Percentiles rank a stretch among this genome's conserved stretches.
Conservation (phyloP, 139 green algal genomes). For the Chlamydomonas sp. region DNA sequence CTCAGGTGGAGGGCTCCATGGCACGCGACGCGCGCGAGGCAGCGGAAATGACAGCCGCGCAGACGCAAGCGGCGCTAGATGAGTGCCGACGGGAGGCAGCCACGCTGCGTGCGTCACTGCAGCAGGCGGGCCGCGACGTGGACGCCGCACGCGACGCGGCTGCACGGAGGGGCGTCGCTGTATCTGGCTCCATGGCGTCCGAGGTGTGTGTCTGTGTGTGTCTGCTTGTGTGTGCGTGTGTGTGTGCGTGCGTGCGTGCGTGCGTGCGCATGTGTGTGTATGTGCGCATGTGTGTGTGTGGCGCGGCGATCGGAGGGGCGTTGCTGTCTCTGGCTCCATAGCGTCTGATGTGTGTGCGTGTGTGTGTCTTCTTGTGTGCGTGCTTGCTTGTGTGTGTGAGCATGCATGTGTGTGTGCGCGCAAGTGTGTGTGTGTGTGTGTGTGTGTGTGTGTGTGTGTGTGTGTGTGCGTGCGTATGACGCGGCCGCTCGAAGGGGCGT, state of each 20-base stretch:
- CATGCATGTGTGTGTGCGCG: too few species aligned
- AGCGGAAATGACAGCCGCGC: constrained; percentile 26
- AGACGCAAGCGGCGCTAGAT: constrained; percentile 27
- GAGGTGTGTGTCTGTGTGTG: too few species aligned
- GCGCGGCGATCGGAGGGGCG: not conserved
- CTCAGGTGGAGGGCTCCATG: not conserved
- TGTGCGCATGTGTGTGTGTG: too few species aligned
- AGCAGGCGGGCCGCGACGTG: constrained; percentile 13
- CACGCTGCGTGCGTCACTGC: not conserved
- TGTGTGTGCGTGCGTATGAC: too few species aligned
- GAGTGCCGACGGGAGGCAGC: constrained; percentile 17
- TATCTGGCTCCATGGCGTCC: not conserved
- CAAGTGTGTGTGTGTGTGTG: too few species aligned
- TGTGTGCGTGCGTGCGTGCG: too few species aligned
- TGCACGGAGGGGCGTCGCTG: constrained; percentile 20
- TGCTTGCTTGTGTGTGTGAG: too few species aligned
- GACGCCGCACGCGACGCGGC: constrained; percentile 14
- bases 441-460: too few species aligned
- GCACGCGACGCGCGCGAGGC: constrained; percentile 2
- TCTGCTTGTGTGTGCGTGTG: too few species aligned
- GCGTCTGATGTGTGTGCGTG: not conserved
- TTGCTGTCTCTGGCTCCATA: not conserved
- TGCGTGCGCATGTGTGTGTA: too few species aligned
- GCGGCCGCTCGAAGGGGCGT: not conserved
- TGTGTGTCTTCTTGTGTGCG: too few species aligned